phyloP scores from a whole-genome alignment of 78 protist species.

The Planoprotostelium fungivorum region DNA sequence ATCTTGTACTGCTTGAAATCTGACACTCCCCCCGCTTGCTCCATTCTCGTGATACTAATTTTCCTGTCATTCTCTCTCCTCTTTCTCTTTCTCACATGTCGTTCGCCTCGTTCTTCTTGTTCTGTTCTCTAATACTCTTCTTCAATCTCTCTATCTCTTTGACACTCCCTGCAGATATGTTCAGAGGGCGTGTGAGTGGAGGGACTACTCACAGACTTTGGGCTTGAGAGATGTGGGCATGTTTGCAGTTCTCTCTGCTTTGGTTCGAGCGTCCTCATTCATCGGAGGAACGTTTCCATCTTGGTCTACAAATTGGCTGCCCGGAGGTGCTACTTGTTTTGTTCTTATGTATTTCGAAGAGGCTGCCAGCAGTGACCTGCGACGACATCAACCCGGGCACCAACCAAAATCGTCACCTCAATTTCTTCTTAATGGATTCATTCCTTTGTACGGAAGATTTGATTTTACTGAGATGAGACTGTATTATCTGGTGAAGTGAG shows the following conservation, averaged over 20 bases:
- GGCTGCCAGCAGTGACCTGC: background rate
- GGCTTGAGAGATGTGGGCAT: constrained; percentile 37
- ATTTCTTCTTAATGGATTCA: background rate
- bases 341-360: background rate
- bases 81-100: constrained; percentile 3
- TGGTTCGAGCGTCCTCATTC: constrained; percentile 16
- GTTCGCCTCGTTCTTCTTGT: constrained; percentile 10
- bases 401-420: too few species aligned
- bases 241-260: background rate
- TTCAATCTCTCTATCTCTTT: constrained; percentile 4
- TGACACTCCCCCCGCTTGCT: too few species aligned
- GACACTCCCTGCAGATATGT: constrained; percentile 20
- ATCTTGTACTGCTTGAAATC: constrained; percentile 5
- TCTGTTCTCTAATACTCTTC: constrained; percentile 34
- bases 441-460: background rate
- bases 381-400: too few species aligned
- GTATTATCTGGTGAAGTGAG: too few species aligned
- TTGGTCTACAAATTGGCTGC: background rate
- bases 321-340: background rate
- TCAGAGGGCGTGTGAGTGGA: background rate
- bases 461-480: background rate
- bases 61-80: background rate
- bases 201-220: constrained; percentile 12
- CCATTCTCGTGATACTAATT: too few species aligned
- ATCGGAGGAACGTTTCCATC: constrained; percentile 14